These are phyloP conservation scores for Globisporangium cederbergense DNA, from an alignment of 352 stramenopile species.

Conservation along the genomic window DNA sequence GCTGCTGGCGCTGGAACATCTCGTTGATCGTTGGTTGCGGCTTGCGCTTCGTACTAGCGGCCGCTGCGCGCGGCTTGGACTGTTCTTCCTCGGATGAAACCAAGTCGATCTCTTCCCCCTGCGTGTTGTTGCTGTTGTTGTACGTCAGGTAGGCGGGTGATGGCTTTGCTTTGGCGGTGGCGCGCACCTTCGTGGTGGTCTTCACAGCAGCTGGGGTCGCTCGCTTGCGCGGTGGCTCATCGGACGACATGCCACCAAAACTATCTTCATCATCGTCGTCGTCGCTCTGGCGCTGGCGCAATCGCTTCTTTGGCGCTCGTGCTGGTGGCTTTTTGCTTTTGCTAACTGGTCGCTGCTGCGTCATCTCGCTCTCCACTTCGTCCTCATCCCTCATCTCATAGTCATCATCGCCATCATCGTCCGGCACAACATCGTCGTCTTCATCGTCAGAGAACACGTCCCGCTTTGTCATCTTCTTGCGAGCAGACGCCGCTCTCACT, in stretches of 20 bases:
- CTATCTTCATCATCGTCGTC: slow-evolving; percentile 30
- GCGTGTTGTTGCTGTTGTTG: slow-evolving; percentile 8
- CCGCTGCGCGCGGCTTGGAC: slow-evolving; percentile 9
- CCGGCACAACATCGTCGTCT: slow-evolving; percentile 19
- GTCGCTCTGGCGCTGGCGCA: slow-evolving; percentile 31
- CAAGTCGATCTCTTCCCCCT: slow-evolving; percentile 38
- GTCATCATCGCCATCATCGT: slow-evolving; percentile 65
- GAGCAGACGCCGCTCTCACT: slow-evolving; percentile 8
- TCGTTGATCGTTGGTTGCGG: slow-evolving; percentile 61
- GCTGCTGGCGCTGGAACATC: slow-evolving; percentile 41
- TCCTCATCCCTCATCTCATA: slow-evolving; percentile 42
- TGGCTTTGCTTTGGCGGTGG: neutral
- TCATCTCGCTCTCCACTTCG: slow-evolving; percentile 24
- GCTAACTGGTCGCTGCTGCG: slow-evolving; percentile 12
- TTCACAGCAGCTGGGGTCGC: slow-evolving; percentile 6
- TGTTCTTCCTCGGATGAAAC: slow-evolving; percentile 45
- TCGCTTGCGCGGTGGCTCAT: slow-evolving; percentile 14
- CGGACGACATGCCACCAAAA: slow-evolving; percentile 15
- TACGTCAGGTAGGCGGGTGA: neutral
- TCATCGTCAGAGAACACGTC: slow-evolving; percentile 46
- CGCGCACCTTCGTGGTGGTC: slow-evolving; percentile 15
- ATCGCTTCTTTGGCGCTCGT: slow-evolving; percentile 30
- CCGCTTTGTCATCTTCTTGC: slow-evolving; percentile 25
- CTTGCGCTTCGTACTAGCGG: slow-evolving; percentile 18
- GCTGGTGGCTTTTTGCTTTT: slow-evolving; percentile 8